Base-by-base conservation (phyloP, 495 filamentous ascomycete species). In the Penicillium turbatum region DNA sequence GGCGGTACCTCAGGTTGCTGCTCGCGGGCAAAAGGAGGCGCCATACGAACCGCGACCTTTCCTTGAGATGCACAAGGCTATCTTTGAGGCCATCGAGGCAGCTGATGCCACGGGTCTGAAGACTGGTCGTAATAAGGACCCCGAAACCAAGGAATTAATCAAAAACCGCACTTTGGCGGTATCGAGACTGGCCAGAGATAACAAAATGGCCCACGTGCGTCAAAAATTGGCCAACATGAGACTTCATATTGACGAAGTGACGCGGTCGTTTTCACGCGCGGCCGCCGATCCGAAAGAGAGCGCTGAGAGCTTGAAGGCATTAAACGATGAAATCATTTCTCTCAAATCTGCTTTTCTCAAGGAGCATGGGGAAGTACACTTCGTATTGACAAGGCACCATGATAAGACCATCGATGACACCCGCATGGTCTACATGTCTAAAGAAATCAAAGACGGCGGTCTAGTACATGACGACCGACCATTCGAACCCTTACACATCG, bases 381-480 rank as follows among this genome's bases (percentile, higher is more conserved):
- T 51, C 16, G 61, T 61, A 6, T 41, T 54, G 11, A 27, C 37
- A 9, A 53, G 48, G 6, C 38, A 29, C 13, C 42, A 53, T 29
- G 54, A 56, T 5, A 51, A 49, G 16, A 10, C 34, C 0, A 38
- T 72, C 5, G 61, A 73, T 17, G 63, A 70, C 41, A 40, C 26
- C n/a, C 65, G 68, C 19, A 54, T 54, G 13, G 27, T 49, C 29
- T 38, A 55, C 11, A 29, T 30, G 17, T 51, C 54, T 1, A 57
- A 59, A 24, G 65, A 60, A 34, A 51, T 69, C 19, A 66, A 70
- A 48, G 73, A 81, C 4, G 77, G 77, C 0, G 34, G 78, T 5
- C 68, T 90, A 2, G 51, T 69, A 44, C 89, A 82, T 82, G 86
- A 90, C 61, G 80, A 77, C 5, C 83, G 87, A 24, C 70, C 67